Base-by-base conservation (phyloP, 257 asterid genomes). In the Solanum phureja region DNA sequence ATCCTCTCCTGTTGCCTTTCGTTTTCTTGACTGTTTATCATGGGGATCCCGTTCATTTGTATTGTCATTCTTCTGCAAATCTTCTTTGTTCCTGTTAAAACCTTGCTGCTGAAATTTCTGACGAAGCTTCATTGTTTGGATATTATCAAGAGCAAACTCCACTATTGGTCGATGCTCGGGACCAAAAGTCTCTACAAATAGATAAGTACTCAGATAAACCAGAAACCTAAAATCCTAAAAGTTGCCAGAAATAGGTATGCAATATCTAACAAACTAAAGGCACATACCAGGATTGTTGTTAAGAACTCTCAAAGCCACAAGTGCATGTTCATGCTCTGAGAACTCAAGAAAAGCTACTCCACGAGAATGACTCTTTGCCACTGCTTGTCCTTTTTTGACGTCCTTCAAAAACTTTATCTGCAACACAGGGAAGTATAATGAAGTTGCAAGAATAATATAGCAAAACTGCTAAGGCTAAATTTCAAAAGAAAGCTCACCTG, bases 251-350 rank as follows among this genome's bases (percentile, higher is more conserved):
- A 85, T 5, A 14, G 77, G n/a, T 37, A 83, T 21, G 34, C 21
- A 14, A 72, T 72, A 35, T 85, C 72, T 72, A 64, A 56, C 33
- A 38, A 72, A 69, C 33, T 8, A 86, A 52, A 82, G 75, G 38
- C 84, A 88, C 49, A 66, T 89, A 96, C 99, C 98, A 37, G 99
- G 99, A 91, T 94, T 96, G 84, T 97, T 97, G 84, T 97, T 97
- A 23, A 97, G 98, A 91, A 97, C 99, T 93, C 99, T 92, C 87
- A 97, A 90, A 89, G 99, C 99, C 87, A 97, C 99, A 56, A 97
- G 98, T 83, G 99, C 98, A 87, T 97, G 99, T 89, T 97, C 95
- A 92, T 97, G 99, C 93, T 97, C 99, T 4, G 96, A 91, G 94
- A 97, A 97, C 92, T 97, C 98, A 40, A 97, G 87, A 88, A 95